phyloP scores from a whole-genome alignment of 2,329 filamentous ascomycete species.

The Paraphaeosphaeria sporulosa region DNA sequence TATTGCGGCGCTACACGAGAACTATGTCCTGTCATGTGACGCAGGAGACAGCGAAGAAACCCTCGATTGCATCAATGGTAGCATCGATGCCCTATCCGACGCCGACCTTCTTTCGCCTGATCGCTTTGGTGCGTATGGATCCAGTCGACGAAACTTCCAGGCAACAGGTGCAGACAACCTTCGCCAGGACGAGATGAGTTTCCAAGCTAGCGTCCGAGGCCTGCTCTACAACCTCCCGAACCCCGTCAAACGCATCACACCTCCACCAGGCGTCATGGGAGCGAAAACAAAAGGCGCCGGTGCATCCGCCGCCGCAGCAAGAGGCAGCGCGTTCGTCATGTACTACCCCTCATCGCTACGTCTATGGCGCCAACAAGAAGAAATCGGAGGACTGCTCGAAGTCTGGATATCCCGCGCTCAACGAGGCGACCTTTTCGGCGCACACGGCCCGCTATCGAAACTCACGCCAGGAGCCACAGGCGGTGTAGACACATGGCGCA shows the following conservation, averaged over 20 bases:
- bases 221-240: conserved; percentile 83
- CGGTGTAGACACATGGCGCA: conserved; percentile 52
- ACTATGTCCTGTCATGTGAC: conserved; percentile 87
- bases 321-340: conserved; percentile 80
- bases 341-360: conserved; percentile 88
- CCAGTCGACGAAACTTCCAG: conserved; percentile 57
- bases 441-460: conserved; percentile 31
- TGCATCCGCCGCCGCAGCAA: conserved; percentile 25
- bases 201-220: conserved; percentile 88
- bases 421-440: conserved; percentile 45
- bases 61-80: conserved; percentile 81
- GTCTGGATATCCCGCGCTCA: conserved; percentile 69
- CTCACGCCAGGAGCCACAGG: conserved; percentile 34
- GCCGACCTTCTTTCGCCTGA: conserved; percentile 85
- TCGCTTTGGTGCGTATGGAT: conserved; percentile 69
- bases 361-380: conserved; percentile 83
- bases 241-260: conserved; percentile 74
- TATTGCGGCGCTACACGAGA: conserved; percentile 89
- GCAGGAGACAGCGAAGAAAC: conserved; percentile 65
- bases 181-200: conserved; percentile 92
- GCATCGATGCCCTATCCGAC: conserved; percentile 85
- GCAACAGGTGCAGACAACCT: conserved; percentile 71
- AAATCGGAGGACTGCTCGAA: conserved; percentile 77
- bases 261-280: conserved; percentile 46
- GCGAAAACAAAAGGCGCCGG: conserved; percentile 41